Base-by-base conservation (phyloP, 2,329 filamentous ascomycete genomes). In the Penicillium sp. region DNA sequence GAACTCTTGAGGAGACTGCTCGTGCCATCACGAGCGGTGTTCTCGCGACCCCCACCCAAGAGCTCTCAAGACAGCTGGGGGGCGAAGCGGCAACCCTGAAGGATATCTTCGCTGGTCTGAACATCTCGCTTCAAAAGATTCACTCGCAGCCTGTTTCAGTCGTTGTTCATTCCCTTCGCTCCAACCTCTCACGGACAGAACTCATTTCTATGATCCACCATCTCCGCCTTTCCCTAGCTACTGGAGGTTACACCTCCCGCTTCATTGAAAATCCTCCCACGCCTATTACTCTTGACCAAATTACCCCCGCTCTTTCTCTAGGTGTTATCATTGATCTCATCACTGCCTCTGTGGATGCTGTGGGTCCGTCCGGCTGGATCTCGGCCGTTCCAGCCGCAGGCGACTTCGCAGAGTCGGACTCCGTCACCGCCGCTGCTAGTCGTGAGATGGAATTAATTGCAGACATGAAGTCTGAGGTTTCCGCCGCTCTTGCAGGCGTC, bases 401-500 rank as follows among this genome's bases (percentile, higher is more conserved):
- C 38, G 70, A 70, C 16, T 55, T 63, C 10, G 58, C 58, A 29
- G 60, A 60, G 7, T 58, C 62, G 3, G 61, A 60, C 19, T 56
- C 57, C 7, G 55, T 47, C 16, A 47, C 57, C 27, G 58, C 56
- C 19, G 61, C 65, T 19, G 58, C 68, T 29, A 67, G 65, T 35
- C 70, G 74, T 53, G 74, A 78, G 52, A 68, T 72, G 34, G 75
- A 77, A 39, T 67, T 79, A 13, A 72, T 79, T 47, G 69, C 74
- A 14, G 76, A 79, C 44, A 74, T 80, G 69, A 73, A 76, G 55
- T 75, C 76, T 4, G 78, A 80, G 58, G 69, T 80, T 27, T 77
- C 77, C 4, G 76, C 76, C 43, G 74, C 77, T 1, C 69, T 78
- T 7, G 74, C 75, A 14, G 76, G 76, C 32, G 70, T 79, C 41